phyloP scores from a whole-genome alignment of 345 rosid species.

The Populus deltoides region DNA sequence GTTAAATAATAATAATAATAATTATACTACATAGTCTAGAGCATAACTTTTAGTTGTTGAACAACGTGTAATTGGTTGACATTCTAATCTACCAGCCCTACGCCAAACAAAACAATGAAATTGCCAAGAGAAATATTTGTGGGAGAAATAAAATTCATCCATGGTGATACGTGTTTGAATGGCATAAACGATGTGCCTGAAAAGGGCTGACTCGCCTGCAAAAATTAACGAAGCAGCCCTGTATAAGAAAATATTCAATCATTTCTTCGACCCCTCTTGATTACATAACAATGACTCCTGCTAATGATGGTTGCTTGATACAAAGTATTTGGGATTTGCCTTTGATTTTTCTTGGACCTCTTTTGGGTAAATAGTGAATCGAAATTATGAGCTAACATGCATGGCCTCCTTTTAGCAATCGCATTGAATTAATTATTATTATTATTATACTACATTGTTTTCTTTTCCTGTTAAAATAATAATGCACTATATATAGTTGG shows the following conservation, averaged over 20 bases:
- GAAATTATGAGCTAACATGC: slow-evolving; percentile 1
- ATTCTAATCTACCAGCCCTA: not conserved
- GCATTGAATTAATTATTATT: not conserved
- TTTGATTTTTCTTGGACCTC: not conserved
- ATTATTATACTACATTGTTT: no score
- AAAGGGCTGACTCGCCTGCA: not conserved
- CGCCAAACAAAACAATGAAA: not conserved
- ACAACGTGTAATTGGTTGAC: not conserved
- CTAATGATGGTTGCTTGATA: not conserved
- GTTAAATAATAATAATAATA: not conserved
- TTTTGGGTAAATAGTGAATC: not conserved
- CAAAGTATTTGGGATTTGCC: not conserved
- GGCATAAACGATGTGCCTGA: not conserved
- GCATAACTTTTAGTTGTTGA: not conserved
- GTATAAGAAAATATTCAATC: not conserved
- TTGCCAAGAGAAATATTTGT: not conserved
- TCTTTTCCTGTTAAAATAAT: no score
- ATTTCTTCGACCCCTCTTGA: not conserved
- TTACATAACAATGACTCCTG: not conserved
- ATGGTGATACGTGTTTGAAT: no score
- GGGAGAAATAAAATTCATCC: not conserved
- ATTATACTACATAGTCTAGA: not conserved
- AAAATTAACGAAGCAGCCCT: not conserved
- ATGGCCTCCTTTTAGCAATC: slow-evolving; percentile 2
- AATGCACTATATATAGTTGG: not conserved